These are phyloP conservation scores for Heteromeles arbutifolia DNA, from an alignment of 306 rosid species.

Conservation along the genomic window DNA sequence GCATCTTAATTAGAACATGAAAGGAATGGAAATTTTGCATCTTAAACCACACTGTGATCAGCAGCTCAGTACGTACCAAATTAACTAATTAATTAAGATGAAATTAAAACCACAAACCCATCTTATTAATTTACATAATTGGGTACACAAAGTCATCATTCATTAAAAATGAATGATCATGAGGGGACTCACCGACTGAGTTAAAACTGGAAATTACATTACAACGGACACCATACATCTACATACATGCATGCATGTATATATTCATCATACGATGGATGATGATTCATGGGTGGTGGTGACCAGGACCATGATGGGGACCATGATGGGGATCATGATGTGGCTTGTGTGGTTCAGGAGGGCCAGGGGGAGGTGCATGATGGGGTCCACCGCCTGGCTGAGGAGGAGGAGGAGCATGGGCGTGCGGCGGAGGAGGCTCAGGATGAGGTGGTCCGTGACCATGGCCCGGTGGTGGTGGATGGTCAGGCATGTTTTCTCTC, in stretches of 20 bases:
- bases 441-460: constrained; percentile 25
- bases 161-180: too few relatives aligned
- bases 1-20: too few relatives aligned
- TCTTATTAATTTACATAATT: background rate
- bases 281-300: constrained; percentile 7
- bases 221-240: background rate
- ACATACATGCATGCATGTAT: background rate
- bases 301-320: background rate
- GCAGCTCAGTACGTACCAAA: background rate
- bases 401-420: constrained; percentile 25
- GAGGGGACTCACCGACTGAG: too few relatives aligned
- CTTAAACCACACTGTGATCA: background rate
- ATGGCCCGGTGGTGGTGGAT: constrained; percentile 43
- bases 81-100: background rate
- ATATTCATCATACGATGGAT: background rate
- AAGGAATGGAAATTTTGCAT: too few relatives aligned
- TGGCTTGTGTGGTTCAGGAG: constrained; percentile 28
- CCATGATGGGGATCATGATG: background rate
- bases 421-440: constrained; percentile 26
- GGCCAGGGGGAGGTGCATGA: constrained; percentile 4
- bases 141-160: too few relatives aligned
- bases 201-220: too few relatives aligned
- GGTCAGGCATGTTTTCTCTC: constrained; percentile 36
- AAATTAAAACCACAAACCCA: background rate
- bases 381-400: constrained; percentile 20